Percentiles rank a stretch among this genome's conserved stretches.
Conservation (phyloP, 2,329 filamentous ascomycete genomes). For the Pyrenophora tritici-repentis region DNA sequence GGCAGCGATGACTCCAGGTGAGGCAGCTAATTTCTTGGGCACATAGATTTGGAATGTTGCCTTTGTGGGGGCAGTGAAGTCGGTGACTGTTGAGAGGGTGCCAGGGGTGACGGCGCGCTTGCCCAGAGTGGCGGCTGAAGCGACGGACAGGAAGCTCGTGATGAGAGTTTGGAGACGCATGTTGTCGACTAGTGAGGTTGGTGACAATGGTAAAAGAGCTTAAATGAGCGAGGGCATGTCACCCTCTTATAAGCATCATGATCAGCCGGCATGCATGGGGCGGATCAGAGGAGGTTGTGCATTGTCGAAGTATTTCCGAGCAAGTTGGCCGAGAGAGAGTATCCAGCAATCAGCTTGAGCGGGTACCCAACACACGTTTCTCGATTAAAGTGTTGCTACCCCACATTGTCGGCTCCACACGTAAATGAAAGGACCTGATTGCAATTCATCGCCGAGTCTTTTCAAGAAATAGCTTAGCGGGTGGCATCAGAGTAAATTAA, state of each 20-base stretch:
- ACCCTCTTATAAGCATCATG: constrained; percentile 7
- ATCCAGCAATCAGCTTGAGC: constrained; percentile 7
- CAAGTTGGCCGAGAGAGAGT: constrained; percentile 6
- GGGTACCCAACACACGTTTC: constrained; percentile 3
- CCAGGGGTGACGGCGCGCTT: constrained; percentile 37
- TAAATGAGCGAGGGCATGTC: background rate
- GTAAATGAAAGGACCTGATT: constrained; percentile 3
- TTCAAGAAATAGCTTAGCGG: background rate
- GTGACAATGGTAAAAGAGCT: background rate
- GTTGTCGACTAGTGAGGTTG: constrained; percentile 2
- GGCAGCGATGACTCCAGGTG: constrained; percentile 60
- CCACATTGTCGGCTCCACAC: constrained; percentile 10
- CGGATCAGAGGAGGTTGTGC: constrained; percentile 11
- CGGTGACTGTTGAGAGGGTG: constrained; percentile 46
- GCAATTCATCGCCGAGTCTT: background rate
- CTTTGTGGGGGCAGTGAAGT: constrained; percentile 52
- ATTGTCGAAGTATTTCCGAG: background rate
- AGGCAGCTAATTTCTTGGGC: constrained; percentile 51
- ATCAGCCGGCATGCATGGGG: constrained; percentile 3
- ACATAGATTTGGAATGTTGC: constrained; percentile 61
- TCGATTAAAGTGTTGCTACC: constrained; percentile 10
- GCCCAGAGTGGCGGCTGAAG: constrained; percentile 26
- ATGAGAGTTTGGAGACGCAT: constrained; percentile 34
- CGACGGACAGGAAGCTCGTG: constrained; percentile 27
- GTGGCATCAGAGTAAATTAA: constrained; percentile 1